These are phyloP conservation scores for Penicillium ochrochloron DNA, from an alignment of 495 filamentous ascomycete genomes.

Conservation along the genomic window DNA sequence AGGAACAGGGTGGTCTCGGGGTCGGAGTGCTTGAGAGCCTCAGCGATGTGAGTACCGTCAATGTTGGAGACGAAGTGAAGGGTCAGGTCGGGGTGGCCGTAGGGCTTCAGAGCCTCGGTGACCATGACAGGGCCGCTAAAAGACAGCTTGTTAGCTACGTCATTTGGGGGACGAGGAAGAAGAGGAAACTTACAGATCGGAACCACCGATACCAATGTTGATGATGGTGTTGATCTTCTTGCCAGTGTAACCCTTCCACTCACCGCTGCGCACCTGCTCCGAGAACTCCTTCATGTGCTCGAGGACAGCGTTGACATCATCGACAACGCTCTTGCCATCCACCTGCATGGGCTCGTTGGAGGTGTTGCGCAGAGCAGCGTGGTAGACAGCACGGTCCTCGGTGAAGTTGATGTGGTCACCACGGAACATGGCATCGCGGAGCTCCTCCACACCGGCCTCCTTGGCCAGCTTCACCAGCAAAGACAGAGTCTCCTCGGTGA, in stretches of 20 bases:
- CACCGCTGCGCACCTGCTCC: constrained; percentile 88
- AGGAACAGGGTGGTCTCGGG: constrained; percentile 98
- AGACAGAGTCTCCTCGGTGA: constrained; percentile 89
- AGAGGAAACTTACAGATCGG: constrained; percentile 77
- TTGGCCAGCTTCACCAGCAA: constrained; percentile 86
- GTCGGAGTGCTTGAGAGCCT: constrained; percentile 85
- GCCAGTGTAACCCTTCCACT: constrained; percentile 98
- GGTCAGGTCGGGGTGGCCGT: constrained; percentile 79
- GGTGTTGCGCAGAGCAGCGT: constrained; percentile 89
- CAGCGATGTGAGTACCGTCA: constrained; percentile 95
- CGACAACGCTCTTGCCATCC: constrained; percentile 93
- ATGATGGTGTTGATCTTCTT: constrained; percentile 95
- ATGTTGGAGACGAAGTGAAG: constrained; percentile 99
- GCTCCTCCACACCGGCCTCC: constrained; percentile 87
- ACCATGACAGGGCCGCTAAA: constrained; percentile 96
- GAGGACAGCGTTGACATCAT: constrained; percentile 87
- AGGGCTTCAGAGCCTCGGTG: constrained; percentile 93
- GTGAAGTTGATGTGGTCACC: constrained; percentile 99
- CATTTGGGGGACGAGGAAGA: neutral
- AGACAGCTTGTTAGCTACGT: constrained; percentile 38
- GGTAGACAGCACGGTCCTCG: constrained; percentile 94
- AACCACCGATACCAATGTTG: constrained; percentile 98
- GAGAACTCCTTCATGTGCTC: constrained; percentile 98
- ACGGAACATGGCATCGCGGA: constrained; percentile 94
- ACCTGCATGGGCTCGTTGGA: constrained; percentile 86